These are phyloP conservation scores for Calycina herbarum DNA, from an alignment of 2,329 filamentous ascomycete species.

Conservation along the genomic window DNA sequence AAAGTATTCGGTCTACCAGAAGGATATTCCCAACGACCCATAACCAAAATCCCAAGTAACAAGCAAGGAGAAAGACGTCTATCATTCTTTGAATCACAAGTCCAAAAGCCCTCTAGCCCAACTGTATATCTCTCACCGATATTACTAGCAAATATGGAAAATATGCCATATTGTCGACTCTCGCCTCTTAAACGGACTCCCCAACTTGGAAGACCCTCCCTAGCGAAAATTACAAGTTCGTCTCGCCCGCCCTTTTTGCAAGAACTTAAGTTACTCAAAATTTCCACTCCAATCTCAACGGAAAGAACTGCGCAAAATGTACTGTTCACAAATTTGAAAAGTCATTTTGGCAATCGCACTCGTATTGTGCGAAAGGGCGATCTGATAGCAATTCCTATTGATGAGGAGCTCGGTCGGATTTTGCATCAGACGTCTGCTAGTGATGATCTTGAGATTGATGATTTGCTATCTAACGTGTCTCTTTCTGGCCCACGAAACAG, in stretches of 20 bases:
- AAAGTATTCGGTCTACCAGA: conserved; percentile 89
- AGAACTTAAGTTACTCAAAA: conserved; percentile 84
- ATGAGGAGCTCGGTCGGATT: conserved; percentile 78
- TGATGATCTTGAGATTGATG: conserved; percentile 68
- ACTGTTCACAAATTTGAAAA: conserved; percentile 82
- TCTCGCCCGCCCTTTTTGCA: conserved; percentile 59
- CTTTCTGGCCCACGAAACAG: conserved; percentile 47
- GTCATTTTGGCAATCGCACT: conserved; percentile 80
- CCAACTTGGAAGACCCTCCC: conserved; percentile 51
- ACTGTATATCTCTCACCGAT: conserved; percentile 80
- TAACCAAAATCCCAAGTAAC: conserved; percentile 60
- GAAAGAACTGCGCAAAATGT: conserved; percentile 84
- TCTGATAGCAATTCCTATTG: conserved; percentile 83
- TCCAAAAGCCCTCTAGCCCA: conserved; percentile 58
- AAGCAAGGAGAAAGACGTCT: conserved; percentile 51
- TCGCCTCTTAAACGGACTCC: conserved; percentile 61
- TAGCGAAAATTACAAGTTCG: conserved; percentile 56
- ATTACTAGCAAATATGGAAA: conserved; percentile 80
- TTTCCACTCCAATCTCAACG: conserved; percentile 84
- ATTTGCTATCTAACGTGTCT: conserved; percentile 54
- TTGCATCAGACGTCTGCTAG: conserved; percentile 68
- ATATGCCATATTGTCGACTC: conserved; percentile 75
- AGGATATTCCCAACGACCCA: conserved; percentile 60
- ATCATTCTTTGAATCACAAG: conserved; percentile 69
- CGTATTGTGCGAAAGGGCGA: conserved; percentile 85